phyloP scores from a whole-genome alignment of 345 rosid genomes.

The Syzygium grande region DNA sequence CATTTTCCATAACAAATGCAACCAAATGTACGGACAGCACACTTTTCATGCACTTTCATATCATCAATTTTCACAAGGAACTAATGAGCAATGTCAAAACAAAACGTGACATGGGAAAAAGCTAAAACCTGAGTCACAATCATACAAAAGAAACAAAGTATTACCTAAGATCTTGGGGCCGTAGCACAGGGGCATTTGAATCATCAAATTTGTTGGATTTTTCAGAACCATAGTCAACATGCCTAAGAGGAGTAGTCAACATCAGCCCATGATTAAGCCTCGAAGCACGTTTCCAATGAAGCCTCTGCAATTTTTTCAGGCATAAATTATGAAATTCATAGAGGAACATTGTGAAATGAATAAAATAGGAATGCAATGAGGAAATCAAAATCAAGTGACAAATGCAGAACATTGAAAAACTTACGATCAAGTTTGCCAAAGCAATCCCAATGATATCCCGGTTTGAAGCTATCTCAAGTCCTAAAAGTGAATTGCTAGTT shows the following conservation, averaged over 20 bases:
- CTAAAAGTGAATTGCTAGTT: slow-evolving; percentile 64
- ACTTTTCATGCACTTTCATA: neutral
- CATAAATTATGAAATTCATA: neutral
- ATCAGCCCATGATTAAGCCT: slow-evolving; percentile 72
- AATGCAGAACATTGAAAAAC: slow-evolving; percentile 7
- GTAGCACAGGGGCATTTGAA: slow-evolving; percentile 42
- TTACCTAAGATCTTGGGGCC: slow-evolving; percentile 81
- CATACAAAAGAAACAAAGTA: neutral
- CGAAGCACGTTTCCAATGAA: slow-evolving; percentile 89
- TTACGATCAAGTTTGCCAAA: slow-evolving; percentile 88
- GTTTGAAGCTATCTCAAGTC: slow-evolving; percentile 78
- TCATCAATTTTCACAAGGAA: neutral
- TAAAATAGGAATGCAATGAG: neutral
- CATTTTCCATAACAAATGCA: neutral
- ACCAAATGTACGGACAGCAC: neutral
- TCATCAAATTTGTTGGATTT: slow-evolving; percentile 28
- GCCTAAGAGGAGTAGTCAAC: slow-evolving; percentile 86
- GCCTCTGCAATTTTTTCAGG: slow-evolving; percentile 46
- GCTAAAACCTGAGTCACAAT: neutral
- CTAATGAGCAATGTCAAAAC: neutral
- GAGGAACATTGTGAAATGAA: neutral
- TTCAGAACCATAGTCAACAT: slow-evolving; percentile 24
- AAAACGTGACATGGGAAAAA: neutral
- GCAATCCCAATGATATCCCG: slow-evolving; percentile 88
- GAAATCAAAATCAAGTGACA: neutral